Evolutionary conservation across 2,329 filamentous ascomycete species (phyloP).

Genomic region (Arachnomyces sp.): DNA sequence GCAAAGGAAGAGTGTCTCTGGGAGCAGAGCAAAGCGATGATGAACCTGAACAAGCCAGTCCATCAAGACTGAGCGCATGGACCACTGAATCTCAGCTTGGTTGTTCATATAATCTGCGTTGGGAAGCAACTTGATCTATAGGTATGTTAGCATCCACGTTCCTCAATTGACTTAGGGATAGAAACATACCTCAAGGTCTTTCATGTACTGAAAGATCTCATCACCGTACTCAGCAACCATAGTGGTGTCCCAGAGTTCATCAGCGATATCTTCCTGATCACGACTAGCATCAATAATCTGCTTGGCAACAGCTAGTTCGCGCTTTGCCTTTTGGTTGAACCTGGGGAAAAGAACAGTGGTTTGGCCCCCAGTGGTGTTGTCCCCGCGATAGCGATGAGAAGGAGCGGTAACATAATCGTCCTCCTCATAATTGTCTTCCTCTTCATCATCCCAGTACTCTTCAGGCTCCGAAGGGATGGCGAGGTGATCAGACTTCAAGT

Average conservation of each 20-base stretch:
- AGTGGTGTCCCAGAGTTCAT: slow-evolving; percentile 85
- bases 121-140: slow-evolving; percentile 68
- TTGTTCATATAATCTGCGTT: slow-evolving; percentile 94
- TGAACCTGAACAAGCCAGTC: slow-evolving; percentile 98
- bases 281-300: slow-evolving; percentile 58
- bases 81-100: slow-evolving; percentile 97
- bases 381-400: slow-evolving; percentile 66
- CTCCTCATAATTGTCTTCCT: slow-evolving; percentile 66
- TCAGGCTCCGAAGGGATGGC: slow-evolving; percentile 46
- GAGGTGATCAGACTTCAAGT: slow-evolving; percentile 15
- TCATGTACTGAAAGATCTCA: slow-evolving; percentile 92
- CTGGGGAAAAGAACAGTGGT: slow-evolving; percentile 64
- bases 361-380: slow-evolving; percentile 60
- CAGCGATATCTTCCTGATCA: slow-evolving; percentile 68
- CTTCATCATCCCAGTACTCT: slow-evolving; percentile 69
- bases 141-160: slow-evolving; percentile 14
- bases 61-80: slow-evolving; percentile 94
- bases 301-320: slow-evolving; percentile 63
- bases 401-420: slow-evolving; percentile 66
- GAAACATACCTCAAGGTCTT: slow-evolving; percentile 65
- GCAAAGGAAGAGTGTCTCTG: slow-evolving; percentile 88
- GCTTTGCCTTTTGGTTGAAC: slow-evolving; percentile 57
- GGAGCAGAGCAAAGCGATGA: slow-evolving; percentile 77
- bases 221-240: slow-evolving; percentile 97
- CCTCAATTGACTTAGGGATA: neutral